Conservation (phyloP, 345 rosid genomes). For the Dimocarpus longan region DNA sequence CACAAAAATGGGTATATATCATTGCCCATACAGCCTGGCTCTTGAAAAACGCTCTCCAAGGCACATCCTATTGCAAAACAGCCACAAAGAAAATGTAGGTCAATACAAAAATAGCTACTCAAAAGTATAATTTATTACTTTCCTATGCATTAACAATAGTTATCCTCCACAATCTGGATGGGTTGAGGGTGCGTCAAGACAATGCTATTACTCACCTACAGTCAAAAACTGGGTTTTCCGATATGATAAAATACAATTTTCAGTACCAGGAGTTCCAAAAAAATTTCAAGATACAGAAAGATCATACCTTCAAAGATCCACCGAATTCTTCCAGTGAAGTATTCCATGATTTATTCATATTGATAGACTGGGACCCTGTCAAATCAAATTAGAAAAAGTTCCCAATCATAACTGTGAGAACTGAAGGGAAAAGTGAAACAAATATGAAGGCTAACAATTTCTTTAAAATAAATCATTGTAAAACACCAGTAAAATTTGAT, state of each 20-base stretch:
- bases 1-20: slow-evolving; percentile 95
- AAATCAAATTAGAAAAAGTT: slow-evolving; percentile 22
- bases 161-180: background rate
- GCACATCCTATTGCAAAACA: slow-evolving; percentile 66
- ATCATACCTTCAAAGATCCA: slow-evolving; percentile 61
- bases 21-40: slow-evolving; percentile 87
- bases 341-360: slow-evolving; percentile 36
- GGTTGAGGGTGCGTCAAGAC: background rate
- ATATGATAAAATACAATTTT: background rate
- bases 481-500: background rate
- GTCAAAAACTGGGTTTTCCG: background rate
- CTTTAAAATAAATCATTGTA: background rate
- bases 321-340: slow-evolving; percentile 53
- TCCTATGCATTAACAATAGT: background rate
- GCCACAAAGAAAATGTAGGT: slow-evolving; percentile 19
- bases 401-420: slow-evolving; percentile 18
- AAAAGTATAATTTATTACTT: background rate
- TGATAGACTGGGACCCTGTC: slow-evolving; percentile 50
- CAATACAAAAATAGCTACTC: slow-evolving; percentile 9
- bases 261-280: background rate
- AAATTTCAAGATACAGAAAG: background rate
- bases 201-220: background rate
- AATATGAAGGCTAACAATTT: background rate
- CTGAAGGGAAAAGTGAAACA: slow-evolving; percentile 14
- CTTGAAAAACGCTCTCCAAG: slow-evolving; percentile 83